A percentile compares a stretch with the other conserved stretches of the same genome.
phyloP scores from a whole-genome alignment of 2,329 filamentous ascomycete genomes.

The Daldinia sp. region DNA sequence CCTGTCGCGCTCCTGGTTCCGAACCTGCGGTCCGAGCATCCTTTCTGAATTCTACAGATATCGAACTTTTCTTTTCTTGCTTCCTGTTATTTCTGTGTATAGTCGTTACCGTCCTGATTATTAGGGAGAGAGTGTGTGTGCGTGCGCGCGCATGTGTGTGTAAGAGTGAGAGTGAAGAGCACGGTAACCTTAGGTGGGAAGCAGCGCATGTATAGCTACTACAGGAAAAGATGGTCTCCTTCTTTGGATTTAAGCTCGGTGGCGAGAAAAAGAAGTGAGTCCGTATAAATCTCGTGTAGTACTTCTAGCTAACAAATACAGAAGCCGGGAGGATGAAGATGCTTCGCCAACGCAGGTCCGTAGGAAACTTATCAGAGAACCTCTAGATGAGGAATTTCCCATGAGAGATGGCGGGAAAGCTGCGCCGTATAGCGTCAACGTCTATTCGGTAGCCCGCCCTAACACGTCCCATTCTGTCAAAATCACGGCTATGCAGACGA shows the following conservation, averaged over 20 bases:
- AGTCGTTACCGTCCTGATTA: conserved; percentile 8
- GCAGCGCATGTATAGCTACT: conserved; percentile 7
- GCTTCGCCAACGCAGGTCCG: conserved; percentile 39
- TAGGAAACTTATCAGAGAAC: conserved; percentile 22
- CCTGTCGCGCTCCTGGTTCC: conserved; percentile 29
- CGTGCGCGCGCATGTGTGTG: not conserved
- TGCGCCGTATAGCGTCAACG: conserved; percentile 12
- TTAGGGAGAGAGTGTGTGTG: not conserved
- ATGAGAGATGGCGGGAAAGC: conserved; percentile 23
- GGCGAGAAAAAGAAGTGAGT: conserved; percentile 66
- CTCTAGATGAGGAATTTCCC: conserved; percentile 20
- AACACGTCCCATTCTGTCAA: conserved; percentile 51
- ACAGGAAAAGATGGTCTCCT: conserved; percentile 60
- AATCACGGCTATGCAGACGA: conserved; percentile 37
- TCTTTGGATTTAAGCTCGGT: conserved; percentile 65
- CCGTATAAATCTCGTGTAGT: conserved; percentile 4
- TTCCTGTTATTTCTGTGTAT: conserved; percentile 16
- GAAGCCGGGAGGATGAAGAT: conserved; percentile 49
- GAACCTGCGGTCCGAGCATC: conserved; percentile 34
- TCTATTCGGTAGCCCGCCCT: conserved; percentile 48
- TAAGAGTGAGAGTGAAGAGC: not conserved
- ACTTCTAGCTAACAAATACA: conserved; percentile 36
- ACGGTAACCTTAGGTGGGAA: conserved; percentile 22
- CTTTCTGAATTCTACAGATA: conserved; percentile 26
- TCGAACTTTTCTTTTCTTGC: conserved; percentile 13